Evolutionary conservation across 192 early-diverging fungal species (phyloP), one percentile per base, ranked within the genome.

Genomic region (Linnemannia hyalina): DNA sequence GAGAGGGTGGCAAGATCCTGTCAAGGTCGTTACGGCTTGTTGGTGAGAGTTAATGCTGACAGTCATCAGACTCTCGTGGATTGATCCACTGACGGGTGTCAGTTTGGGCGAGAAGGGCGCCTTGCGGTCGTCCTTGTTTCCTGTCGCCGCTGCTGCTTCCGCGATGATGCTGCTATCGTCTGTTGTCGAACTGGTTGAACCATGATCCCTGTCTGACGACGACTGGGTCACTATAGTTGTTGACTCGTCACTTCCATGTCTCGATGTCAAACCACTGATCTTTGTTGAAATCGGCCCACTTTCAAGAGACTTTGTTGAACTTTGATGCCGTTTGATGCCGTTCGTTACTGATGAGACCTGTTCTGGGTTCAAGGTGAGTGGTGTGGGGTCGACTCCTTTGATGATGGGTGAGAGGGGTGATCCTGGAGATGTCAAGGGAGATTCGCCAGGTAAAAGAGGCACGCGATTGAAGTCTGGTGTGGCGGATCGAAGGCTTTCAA

Each of bases 381-480:
- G 78, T 18, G 70, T 68, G 6, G 75, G 75, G 0, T 85, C 83
- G 4, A 35, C 18, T 44, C 49, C 75, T 46, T 78, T 80, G 74
- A 54, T n/a, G 9, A 60, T 44, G 18, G 78, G 68, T 44, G 75
- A 63, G 4, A 77, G 42, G 26, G 74, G 78, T 4, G 83, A 85
- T 73, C 69, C 75, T 73, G 83, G 83, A 0, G 83, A 85, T 20
- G 70, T 68, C 44, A 78, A 42, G 1, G 83, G 83, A 15, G 78
- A 85, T 20, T 85, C 78, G 4, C 74, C 72, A 65, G 78, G 73
- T 4, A 78, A 80, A 18, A 72, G 68, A 46, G 78, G 54, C 4
- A 74, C 55, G 35, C 68, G 83, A 57, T 49, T 72, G 35, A 85
- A 80, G 16, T 85, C 83, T 9, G 83, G 83, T 10, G 78, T 85